Evolutionary conservation across 73 alveolate species (phyloP), one percentile per base, ranked within the genome.

Genomic region (Stentor roeselii): DNA sequence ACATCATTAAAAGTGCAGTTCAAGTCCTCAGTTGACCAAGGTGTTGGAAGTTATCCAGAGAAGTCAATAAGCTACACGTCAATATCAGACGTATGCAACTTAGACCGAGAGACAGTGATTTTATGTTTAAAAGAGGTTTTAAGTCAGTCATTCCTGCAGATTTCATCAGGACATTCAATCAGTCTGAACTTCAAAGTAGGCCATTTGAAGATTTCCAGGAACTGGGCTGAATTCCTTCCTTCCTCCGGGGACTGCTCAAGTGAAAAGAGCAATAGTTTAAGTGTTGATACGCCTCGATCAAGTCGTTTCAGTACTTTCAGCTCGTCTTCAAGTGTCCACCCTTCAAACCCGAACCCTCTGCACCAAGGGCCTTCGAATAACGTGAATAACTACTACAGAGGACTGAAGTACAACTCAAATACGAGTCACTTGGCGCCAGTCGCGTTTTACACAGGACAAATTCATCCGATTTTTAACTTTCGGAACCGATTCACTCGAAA

Each of bases 301-400:
- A 30, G 50, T 40, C 41, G 80, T 32, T 67, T 15, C 80, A 67
- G 42, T 30, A 67, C n/a, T 67, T 21, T 67, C 34, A 67, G 80
- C 1, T 27, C 27, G 1, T 67, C 80, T 34, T 32, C 37, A 2
- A 21, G 41, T 11, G 41, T 67, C 27, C 80, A 67, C 34, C 42
- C 80, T 30, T 67, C 80, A 67, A 67, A 67, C 80, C 80, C 80
- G 11, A 67, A 67, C 42, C 80, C 80, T 30, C 21, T 67, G 15
- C 37, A 67, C 37, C 80, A 67, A 67, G 80, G 80, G 27, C 50
- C 80, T 30, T 67, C 80, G 14, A 67, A 30, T 15, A 67, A 67
- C 37, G 15, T 67, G 21, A 67, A 67, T 34, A 67, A 67, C 37
- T 67, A 67, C 37, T 67, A 67, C 34, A n/a, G 80, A 67, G 80